Base-by-base conservation (phyloP, 257 asterid genomes). In the Scutellaria baicalensis region DNA sequence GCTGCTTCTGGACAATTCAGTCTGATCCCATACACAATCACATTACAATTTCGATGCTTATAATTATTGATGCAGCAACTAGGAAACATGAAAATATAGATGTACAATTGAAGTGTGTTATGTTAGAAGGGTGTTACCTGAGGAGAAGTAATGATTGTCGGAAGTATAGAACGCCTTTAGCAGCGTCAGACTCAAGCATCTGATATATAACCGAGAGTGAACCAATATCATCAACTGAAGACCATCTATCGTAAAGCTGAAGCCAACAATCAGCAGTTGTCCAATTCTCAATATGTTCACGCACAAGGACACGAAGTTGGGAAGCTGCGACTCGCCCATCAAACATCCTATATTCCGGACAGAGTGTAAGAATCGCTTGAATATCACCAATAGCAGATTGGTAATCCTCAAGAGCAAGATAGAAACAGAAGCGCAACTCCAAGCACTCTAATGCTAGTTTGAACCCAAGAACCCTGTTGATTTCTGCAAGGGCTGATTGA, bases 241-340 rank as follows among this genome's bases (percentile, higher is more conserved):
- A 94, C 99, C 99, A 92, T 68, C 85, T 83, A 76, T 94, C 99
- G 47, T 94, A 94, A 48, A 94, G 84, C 80, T 89, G 98, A 78
- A 91, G 82, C 98, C 99, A 94, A 78, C 96, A 94, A 73, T 94
- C 99, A 0, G 99, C 99, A 6, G 95, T 85, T 27, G 99, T 94
- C 99, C 97, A 91, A 71, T 78, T 84, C 68, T 92, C 99, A 4
- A 92, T 95, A 78, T 94, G 98, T 73, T 91, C 99, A 0, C 88
- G 88, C 14, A 94, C 95, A 54, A 94, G 99, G 12, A 80, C 79
- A 17, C 95, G 93, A 9, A 94, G 87, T 76, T 94, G 97, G 35
- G 86, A 78, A 42, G 96, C 98, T 12, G 88, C 88, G 56, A 89
- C 98, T 65, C 95, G 82, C 47, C 97, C 97, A 52, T 89, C 92